A percentile compares a stretch with the other conserved stretches of the same genome.
These are phyloP conservation scores for Lojkania enalia DNA, from an alignment of 2,329 filamentous ascomycete species.

Conservation along the genomic window DNA sequence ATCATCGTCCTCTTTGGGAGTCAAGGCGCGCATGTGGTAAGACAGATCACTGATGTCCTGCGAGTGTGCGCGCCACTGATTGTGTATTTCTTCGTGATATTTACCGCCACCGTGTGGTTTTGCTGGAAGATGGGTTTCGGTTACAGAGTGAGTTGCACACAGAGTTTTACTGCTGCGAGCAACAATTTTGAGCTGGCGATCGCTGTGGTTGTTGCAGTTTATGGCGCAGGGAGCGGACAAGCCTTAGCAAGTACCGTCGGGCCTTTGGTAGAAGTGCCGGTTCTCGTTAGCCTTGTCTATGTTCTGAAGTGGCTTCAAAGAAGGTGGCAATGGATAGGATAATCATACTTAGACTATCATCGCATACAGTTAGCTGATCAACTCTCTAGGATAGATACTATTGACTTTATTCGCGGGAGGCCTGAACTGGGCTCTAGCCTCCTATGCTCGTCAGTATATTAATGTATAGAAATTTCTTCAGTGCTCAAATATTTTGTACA, in stretches of 20 bases:
- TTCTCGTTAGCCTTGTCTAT: conserved; percentile 77
- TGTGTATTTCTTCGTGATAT: conserved; percentile 79
- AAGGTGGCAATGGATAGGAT: conserved; percentile 51
- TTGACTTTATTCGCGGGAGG: too few relatives aligned
- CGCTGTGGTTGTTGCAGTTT: conserved; percentile 81
- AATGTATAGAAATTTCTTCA: too few relatives aligned
- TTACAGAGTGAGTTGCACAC: conserved; percentile 71
- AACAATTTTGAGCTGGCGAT: conserved; percentile 95
- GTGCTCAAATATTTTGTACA: too few relatives aligned
- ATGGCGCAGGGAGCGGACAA: conserved; percentile 75
- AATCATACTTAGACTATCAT: too few relatives aligned
- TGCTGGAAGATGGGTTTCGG: conserved; percentile 70
- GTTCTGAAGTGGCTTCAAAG: conserved; percentile 63
- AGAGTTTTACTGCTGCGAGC: conserved; percentile 87
- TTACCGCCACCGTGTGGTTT: conserved; percentile 67
- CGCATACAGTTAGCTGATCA: too few relatives aligned
- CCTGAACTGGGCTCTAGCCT: too few relatives aligned
- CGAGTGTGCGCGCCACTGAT: conserved; percentile 79
- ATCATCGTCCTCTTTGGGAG: conserved; percentile 85
- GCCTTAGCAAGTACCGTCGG: conserved; percentile 82
- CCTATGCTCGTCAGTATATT: too few relatives aligned
- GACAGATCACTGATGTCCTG: conserved; percentile 81
- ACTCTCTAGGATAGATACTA: too few relatives aligned
- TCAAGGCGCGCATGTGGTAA: conserved; percentile 77
- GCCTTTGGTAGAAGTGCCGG: conserved; percentile 76